Evolutionary conservation across 2,329 filamentous ascomycete genomes (phyloP), one percentile per base, ranked within the genome.

Genomic region (Rosellinia necatrix): DNA sequence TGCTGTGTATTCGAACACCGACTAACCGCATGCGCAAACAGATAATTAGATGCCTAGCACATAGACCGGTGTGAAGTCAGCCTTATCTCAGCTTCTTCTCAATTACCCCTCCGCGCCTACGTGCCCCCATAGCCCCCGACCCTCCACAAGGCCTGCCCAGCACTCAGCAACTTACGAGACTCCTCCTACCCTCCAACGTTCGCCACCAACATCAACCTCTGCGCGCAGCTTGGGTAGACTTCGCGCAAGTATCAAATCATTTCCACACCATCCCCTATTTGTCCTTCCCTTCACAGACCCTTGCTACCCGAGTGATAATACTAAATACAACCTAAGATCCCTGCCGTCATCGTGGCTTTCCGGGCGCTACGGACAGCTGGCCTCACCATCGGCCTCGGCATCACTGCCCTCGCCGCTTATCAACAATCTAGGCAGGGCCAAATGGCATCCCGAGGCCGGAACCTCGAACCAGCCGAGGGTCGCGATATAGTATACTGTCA

Each of bases 401-500:
- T 85, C 57, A 78, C 81, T 68, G 82, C 81, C 68, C 70, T 86
- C 62, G 77, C 80, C 67, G 79, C 81, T 51, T 80, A 80, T 66
- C 78, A 81, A 66, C 76, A 74, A 62, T 74, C 73, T 58, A 67
- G 67, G 73, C 71, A 68, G 70, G 71, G 69, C 67, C 70, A 64
- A 59, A 71, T 69, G 74, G 74, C 72, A 68, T 72, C 68, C 60
- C 65, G 60, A 59, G 60, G 57, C 52, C 71, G 37, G 38, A 80
- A 78, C 65, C 77, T 86, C 54, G 80, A 83, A 69, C 78, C 79
- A 61, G 74, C 72, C 19, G 66, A 71, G 4, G 75, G 75, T 59
- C 79, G 84, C 61, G 90, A 96, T 69, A 84, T 93, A 62, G 87
- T 97, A 51, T 96, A 83, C 72, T 99, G 94, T 74, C 91, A 97